These are phyloP conservation scores for Blastocystis sp. DNA, from an alignment of 352 stramenopile genomes.

Conservation along the genomic window DNA sequence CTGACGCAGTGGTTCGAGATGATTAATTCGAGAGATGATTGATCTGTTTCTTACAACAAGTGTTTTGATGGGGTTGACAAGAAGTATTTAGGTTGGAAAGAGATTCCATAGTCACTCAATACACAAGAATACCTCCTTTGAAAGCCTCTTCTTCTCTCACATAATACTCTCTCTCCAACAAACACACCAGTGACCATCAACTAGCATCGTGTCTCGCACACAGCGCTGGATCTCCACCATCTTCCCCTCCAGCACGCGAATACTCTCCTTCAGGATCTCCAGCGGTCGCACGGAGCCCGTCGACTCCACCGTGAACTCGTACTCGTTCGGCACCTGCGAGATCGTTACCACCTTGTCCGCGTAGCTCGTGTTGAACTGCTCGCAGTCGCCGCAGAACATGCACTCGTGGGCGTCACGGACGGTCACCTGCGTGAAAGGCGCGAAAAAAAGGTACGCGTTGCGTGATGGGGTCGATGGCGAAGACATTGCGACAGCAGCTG, in stretches of 20 bases:
- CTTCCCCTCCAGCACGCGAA: slow-evolving; percentile 40
- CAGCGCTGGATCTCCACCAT: not conserved
- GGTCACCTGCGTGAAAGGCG: too few relatives aligned
- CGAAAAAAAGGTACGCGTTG: too few relatives aligned
- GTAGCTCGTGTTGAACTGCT: slow-evolving; percentile 52
- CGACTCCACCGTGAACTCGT: slow-evolving; percentile 24
- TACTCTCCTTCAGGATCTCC: slow-evolving; percentile 44
- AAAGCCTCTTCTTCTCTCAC: too few relatives aligned
- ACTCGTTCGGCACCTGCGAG: slow-evolving; percentile 16
- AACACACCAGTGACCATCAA: not conserved
- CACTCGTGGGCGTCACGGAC: not conserved
- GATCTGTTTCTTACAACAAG: not conserved
- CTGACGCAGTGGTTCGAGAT: slow-evolving; percentile 99
- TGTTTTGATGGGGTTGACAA: too few relatives aligned
- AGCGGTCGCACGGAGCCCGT: slow-evolving; percentile 23
- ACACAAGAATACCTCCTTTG: too few relatives aligned
- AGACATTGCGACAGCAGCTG: slow-evolving; percentile 31
- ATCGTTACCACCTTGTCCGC: slow-evolving; percentile 52
- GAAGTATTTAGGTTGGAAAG: too few relatives aligned
- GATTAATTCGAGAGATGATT: slow-evolving; percentile 51
- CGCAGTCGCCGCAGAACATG: slow-evolving; percentile 55
- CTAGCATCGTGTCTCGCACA: not conserved
- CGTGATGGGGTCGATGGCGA: slow-evolving; percentile 23
- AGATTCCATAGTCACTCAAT: too few relatives aligned
- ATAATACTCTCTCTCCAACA: not conserved